Base-by-base conservation (phyloP, 495 filamentous ascomycete genomes). In the Parmelia sp. region DNA sequence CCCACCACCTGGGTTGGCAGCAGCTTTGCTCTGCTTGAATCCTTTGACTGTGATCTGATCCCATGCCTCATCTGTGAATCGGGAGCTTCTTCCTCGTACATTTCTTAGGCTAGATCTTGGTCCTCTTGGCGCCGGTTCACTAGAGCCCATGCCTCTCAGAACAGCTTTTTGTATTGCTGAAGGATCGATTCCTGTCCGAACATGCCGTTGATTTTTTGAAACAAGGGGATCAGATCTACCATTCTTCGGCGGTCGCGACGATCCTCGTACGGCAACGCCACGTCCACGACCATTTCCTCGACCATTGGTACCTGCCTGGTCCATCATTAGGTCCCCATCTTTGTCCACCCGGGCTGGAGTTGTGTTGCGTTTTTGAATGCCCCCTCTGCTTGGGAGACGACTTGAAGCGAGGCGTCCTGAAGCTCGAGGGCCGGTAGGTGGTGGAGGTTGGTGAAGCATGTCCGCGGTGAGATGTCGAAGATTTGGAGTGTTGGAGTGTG, bases 321-420 rank as follows among this genome's bases (percentile, higher is more conserved):
- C 89, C 91, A 94, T 96, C 39, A 85, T 82, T 45, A 94, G 78
- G 74, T 95, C 91, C 19, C 91, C 91, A 80, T 95, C 91, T 68
- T 83, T 83, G 71, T 95, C 91, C 62, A 83, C 78, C 57, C 83
- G 81, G 9, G 75, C 73, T 19, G 75, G 65, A 66, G 73, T 64
- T 42, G 63, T 75, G 58, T 76, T 80, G 60, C 84, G 84, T 79
- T 94, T 95, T 60, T 84, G 81, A 63, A 93, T 89, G 39, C 89
- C 88, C 57, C 88, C 88, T 65, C 86, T 78, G 67, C 75, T 76
- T 36, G 72, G 68, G 82, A 68, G 75, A 77, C 57, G 78, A 56
- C 64, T 51, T 10, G 62, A 56, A 49, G 57, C 29, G 47, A 66
- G 61, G 36, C 60, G 60, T 35, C 55, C 51, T 40, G 65, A 63